Base-by-base conservation (phyloP, 139 green algal species). In the Microglena sp. region DNA sequence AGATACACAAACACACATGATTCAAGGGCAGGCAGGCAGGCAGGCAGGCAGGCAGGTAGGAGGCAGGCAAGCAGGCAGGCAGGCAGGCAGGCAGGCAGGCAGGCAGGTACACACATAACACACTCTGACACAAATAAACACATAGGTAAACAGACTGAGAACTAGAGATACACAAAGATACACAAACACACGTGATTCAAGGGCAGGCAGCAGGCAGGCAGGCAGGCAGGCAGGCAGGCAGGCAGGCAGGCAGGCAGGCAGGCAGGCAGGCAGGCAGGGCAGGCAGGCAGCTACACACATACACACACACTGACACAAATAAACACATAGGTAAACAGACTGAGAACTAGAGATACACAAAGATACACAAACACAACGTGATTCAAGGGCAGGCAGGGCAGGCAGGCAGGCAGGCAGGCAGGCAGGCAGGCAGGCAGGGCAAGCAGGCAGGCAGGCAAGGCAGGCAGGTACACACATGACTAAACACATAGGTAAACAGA, bases 381-480 rank as follows among this genome's bases (percentile, higher is more conserved):
- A n/a, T n/a, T n/a, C n/a, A n/a, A 32, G 46, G 5, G 31, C 4
- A 7, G 18, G 3, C 4, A 26, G 33, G 30, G 50, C 50, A 59
- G 50, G 50, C 30, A 64, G 8, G 7, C 30, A 29, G 3, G 7
- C 31, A 46, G 30, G 4, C 29, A 50, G 30, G 50, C 50, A 59
- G 50, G 50, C 50, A 59, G 18, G 50, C 50, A 59, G 50, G 50
- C 50, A 59, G 50, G 50, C 50, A 59, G 29, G 30, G 50, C 50
- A 59, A n/a, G 50, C 50, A 59, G 30, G 50, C 50, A 59, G 18
- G 50, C 50, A 59, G 50, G 50, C 57, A 46, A 59, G 50, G 50
- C 50, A 59, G 50, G 50, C 50, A 59, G 50, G 50, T 6, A 64
- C 5, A 6, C 30, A 29, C 3, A 5, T n/a, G 33, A 7, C 4